These are phyloP conservation scores for Melanomma pulvis-pyrius DNA, from an alignment of 495 filamentous ascomycete genomes.

Conservation along the genomic window DNA sequence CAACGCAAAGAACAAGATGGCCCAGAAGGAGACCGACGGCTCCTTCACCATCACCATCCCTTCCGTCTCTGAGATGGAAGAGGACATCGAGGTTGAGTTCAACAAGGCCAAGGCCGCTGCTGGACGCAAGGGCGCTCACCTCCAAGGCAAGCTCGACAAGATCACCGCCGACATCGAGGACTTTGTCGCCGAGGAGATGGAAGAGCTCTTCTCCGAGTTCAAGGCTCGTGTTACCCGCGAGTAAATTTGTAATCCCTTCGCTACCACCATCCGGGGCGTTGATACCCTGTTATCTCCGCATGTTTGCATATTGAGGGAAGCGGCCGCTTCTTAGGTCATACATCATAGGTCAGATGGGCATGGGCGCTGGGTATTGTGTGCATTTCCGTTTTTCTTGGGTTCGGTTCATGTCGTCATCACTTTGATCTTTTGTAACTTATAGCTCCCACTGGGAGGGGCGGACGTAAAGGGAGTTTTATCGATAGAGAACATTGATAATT, in stretches of 20 bases:
- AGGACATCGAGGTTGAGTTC: constrained; percentile 29
- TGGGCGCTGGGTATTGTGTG: constrained; percentile 12
- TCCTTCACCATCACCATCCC: constrained; percentile 40
- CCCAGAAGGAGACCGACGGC: constrained; percentile 20
- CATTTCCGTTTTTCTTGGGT: constrained; percentile 6
- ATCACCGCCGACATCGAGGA: constrained; percentile 59
- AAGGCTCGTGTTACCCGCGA: constrained; percentile 29
- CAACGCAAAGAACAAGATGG: constrained; percentile 25
- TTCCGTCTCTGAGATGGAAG: constrained; percentile 27
- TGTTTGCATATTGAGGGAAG: constrained; percentile 3
- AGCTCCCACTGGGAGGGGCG: background rate
- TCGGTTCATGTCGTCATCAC: constrained; percentile 8
- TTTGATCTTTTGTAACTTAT: constrained; percentile 13
- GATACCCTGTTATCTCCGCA: background rate
- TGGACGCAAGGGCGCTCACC: constrained; percentile 14
- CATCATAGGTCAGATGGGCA: constrained; percentile 1
- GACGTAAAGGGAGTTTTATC: background rate
- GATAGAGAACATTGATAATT: background rate
- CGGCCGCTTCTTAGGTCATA: constrained; percentile 6
- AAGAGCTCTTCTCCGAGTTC: constrained; percentile 69
- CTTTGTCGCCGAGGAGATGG: constrained; percentile 68
- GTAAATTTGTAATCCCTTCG: constrained; percentile 4
- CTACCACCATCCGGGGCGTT: background rate
- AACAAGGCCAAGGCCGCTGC: constrained; percentile 24
- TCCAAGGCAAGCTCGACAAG: constrained; percentile 43